Evolutionary conservation across 352 stramenopile species (phyloP).

Genomic region (Phytophthora capsici): DNA sequence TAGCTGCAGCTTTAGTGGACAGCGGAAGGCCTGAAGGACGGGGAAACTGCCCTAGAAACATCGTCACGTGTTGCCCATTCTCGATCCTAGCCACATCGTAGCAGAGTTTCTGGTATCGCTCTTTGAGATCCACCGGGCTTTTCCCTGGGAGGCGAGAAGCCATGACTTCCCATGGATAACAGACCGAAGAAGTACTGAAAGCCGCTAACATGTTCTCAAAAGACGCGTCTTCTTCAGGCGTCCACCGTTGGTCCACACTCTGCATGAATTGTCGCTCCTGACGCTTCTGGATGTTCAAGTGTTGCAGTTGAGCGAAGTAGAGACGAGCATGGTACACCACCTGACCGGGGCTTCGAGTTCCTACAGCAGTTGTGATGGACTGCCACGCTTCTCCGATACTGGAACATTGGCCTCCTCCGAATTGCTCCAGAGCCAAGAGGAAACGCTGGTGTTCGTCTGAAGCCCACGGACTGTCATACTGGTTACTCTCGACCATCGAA

Average conservation of each 20-base stretch:
- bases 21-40: conserved; percentile 16
- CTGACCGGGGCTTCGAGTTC: conserved; percentile 51
- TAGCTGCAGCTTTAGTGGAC: conserved; percentile 21
- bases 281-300: conserved; percentile 43
- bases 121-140: conserved; percentile 53
- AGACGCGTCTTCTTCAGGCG: conserved; percentile 56
- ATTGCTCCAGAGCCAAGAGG: conserved; percentile 68
- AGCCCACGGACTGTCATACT: conserved; percentile 46
- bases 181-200: conserved; percentile 41
- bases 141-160: conserved; percentile 60
- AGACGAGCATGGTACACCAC: conserved; percentile 55
- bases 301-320: conserved; percentile 64
- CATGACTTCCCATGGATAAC: conserved; percentile 72
- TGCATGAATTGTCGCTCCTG: conserved; percentile 64
- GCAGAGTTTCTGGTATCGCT: conserved; percentile 80
- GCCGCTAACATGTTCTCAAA: conserved; percentile 73
- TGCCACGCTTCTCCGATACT: conserved; percentile 58
- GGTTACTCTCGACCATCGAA: conserved; percentile 7
- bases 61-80: conserved; percentile 62
- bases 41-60: conserved; percentile 51
- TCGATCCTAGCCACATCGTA: conserved; percentile 81
- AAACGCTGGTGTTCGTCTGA: conserved; percentile 75
- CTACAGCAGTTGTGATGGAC: conserved; percentile 60
- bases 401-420: conserved; percentile 50
- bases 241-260: conserved; percentile 67